These are phyloP conservation scores for Chrysoporthe deuterocubensis DNA, from an alignment of 2,329 filamentous ascomycete genomes.

Conservation along the genomic window DNA sequence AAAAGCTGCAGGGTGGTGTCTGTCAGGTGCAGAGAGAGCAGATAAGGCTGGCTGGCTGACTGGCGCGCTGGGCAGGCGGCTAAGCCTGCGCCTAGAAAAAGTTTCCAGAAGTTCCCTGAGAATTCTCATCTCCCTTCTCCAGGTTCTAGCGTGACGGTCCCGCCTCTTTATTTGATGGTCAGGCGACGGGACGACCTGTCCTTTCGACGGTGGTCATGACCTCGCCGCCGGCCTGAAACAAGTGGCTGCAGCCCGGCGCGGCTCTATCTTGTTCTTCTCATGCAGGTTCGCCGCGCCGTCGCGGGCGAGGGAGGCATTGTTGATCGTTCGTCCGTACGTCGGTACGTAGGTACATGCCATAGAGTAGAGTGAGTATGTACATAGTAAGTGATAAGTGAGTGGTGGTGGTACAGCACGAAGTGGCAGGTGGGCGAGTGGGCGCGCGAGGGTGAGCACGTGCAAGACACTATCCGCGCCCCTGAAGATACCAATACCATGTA, in stretches of 20 bases:
- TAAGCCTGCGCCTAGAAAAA: neutral
- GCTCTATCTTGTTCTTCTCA: neutral
- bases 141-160: neutral
- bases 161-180: constrained; percentile 7
- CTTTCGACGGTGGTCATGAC: neutral
- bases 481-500: too few species aligned
- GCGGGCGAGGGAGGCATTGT: neutral
- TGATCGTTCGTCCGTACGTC: neutral
- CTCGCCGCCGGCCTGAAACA: neutral
- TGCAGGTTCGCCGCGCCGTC: neutral
- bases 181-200: neutral
- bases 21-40: constrained; percentile 4
- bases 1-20: neutral
- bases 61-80: too few species aligned
- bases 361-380: neutral
- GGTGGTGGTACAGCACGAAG: too few species aligned
- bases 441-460: neutral
- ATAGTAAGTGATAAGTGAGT: neutral
- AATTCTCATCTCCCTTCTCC: neutral
- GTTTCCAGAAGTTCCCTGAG: neutral
- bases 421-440: neutral
- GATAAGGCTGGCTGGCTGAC: neutral
- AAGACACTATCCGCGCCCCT: neutral
- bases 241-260: neutral
- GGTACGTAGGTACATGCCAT: neutral